These are phyloP conservation scores for Carpinus viminea DNA, from an alignment of 306 rosid genomes.

Conservation along the genomic window DNA sequence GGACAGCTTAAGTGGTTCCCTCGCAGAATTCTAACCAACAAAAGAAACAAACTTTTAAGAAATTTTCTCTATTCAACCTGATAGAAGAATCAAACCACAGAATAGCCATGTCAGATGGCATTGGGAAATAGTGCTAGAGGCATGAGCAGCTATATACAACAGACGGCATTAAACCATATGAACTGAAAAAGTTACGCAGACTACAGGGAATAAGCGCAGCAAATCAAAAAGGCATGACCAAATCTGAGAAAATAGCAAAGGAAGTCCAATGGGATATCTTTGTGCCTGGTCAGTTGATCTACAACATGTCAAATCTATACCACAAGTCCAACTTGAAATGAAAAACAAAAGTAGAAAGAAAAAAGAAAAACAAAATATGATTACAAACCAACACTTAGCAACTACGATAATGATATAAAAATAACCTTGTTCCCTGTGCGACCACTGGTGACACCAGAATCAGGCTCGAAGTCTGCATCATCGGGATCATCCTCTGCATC, in stretches of 20 bases:
- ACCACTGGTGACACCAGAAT: constrained; percentile 45
- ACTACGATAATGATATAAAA: constrained; percentile 11
- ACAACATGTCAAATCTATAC: not conserved
- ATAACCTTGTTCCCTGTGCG: constrained; percentile 75
- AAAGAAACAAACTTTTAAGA: not conserved
- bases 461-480: constrained; percentile 94
- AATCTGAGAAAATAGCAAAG: too few species aligned
- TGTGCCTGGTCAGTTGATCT: not conserved
- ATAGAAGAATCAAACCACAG: not conserved
- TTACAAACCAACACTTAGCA: constrained; percentile 25
- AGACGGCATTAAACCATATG: not conserved
- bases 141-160: not conserved
- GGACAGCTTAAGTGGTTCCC: not conserved
- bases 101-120: not conserved
- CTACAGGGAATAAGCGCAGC: not conserved
- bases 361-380: not conserved
- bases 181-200: not conserved
- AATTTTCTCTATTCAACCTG: not conserved
- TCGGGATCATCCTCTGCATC: constrained; percentile 95
- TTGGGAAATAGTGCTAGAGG: not conserved
- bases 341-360: not conserved
- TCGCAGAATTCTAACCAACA: not conserved
- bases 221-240: not conserved
- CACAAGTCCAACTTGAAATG: not conserved
- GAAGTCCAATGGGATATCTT: not conserved